Conservation (phyloP, 208 protist genomes). For the Trypanosoma cruzi region DNA sequence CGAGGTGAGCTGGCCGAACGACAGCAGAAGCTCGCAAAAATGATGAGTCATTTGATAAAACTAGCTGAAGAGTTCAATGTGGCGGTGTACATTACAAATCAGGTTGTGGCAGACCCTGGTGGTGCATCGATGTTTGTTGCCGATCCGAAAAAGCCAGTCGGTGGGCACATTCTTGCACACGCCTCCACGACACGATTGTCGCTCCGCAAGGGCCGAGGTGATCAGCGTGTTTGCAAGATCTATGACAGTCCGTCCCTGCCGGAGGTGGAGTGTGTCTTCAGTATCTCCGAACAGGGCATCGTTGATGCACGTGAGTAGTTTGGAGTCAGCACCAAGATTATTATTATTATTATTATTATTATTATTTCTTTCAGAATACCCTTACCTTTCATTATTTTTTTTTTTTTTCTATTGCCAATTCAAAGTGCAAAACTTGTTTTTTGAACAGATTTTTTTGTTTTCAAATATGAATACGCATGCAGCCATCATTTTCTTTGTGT, state of each 20-base stretch:
- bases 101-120: slow-evolving; percentile 98
- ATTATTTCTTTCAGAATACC: not conserved
- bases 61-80: slow-evolving; percentile 99
- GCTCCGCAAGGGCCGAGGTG: slow-evolving; percentile 96
- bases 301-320: slow-evolving; percentile 91
- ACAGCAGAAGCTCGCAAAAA: slow-evolving; percentile 94
- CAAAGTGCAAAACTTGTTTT: too few species aligned
- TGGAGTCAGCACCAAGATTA: not conserved
- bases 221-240: slow-evolving; percentile 98
- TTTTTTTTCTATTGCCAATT: too few species aligned
- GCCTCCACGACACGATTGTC: slow-evolving; percentile 96
- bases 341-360: slow-evolving; percentile 10
- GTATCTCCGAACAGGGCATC: slow-evolving; percentile 97
- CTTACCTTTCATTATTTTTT: not conserved
- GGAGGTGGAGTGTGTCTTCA: slow-evolving; percentile 96
- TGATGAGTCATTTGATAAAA: slow-evolving; percentile 95
- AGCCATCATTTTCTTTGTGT: too few species aligned
- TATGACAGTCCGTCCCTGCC: slow-evolving; percentile 98
- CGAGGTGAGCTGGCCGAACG: slow-evolving; percentile 97
- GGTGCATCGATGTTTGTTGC: slow-evolving; percentile 97
- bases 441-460: too few species aligned
- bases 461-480: too few species aligned
- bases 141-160: slow-evolving; percentile 98
- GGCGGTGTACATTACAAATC: slow-evolving; percentile 99
- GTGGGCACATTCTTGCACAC: slow-evolving; percentile 98